Percentiles rank a stretch among this genome's conserved stretches.
Conservation (phyloP, 345 rosid species). For the Camelina laxa region DNA sequence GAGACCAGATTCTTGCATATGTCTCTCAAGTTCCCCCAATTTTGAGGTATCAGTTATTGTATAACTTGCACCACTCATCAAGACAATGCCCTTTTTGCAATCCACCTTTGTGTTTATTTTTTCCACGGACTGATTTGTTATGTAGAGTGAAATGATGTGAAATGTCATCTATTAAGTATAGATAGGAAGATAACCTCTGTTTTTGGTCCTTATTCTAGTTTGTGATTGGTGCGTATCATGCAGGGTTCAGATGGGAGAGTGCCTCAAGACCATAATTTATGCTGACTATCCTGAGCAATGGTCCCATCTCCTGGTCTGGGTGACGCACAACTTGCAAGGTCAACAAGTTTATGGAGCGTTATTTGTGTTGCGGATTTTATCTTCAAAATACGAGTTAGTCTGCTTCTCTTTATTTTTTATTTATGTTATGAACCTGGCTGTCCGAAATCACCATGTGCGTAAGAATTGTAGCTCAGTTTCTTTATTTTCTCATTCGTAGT, state of each 20-base stretch:
- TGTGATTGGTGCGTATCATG: constrained; percentile 30
- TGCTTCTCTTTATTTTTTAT: neutral
- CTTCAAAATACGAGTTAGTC: constrained; percentile 96
- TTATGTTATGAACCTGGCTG: constrained; percentile 13
- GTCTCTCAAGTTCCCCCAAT: constrained; percentile 84
- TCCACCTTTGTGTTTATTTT: neutral
- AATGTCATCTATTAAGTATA: neutral
- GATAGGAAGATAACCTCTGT: neutral
- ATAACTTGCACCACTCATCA: constrained; percentile 26
- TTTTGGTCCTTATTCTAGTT: constrained; percentile 26
- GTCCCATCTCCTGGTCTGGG: constrained; percentile 91
- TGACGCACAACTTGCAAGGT: constrained; percentile 80
- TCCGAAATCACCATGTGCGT: neutral
- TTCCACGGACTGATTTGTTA: neutral
- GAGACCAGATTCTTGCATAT: constrained; percentile 81
- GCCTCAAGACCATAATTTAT: constrained; percentile 91
- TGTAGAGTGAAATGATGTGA: constrained; percentile 1
- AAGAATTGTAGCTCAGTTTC: constrained; percentile 18
- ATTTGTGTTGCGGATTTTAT: constrained; percentile 83
- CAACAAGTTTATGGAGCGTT: constrained; percentile 92
- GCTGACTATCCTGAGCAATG: constrained; percentile 99
- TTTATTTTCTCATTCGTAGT: neutral
- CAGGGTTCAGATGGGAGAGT: constrained; percentile 98
- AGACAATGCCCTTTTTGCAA: neutral
- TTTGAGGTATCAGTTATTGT: constrained; percentile 65